Base-by-base conservation (phyloP, 148 eudicot genomes). In the Arctostaphylos glauca region DNA sequence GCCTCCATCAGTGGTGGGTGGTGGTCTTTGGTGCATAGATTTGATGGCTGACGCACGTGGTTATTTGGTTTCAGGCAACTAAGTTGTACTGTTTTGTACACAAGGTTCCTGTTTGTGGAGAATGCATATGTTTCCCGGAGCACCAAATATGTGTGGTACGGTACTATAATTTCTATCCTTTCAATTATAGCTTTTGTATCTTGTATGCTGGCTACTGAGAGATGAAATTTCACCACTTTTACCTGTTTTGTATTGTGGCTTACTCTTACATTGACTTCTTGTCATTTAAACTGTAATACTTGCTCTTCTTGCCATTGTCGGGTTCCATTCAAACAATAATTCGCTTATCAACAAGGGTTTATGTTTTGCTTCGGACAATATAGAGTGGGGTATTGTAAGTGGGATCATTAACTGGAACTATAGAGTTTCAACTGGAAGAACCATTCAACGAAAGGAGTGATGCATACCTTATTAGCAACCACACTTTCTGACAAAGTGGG, bases 61-160 rank as follows among this genome's bases (percentile, higher is more conserved):
- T 43, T 18, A 64, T 55, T 84, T 54, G 62, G 38, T 88, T 85
- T 71, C 92, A 96, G 99, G 99, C 99, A 9, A 96, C 99, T 15
- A 96, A 96, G 81, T 85, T 96, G 56, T 96, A 96, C 87, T 96
- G 99, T 77, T 96, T 96, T 79, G 99, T 96, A 86, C 98, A 96
- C 96, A 96, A 96, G 89, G 94, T 93, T 74, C 97, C 99, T 58
- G 97, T 96, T 81, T 96, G 99, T 78, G 99, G 99, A 88, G 98
- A 94, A 87, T 96, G 99, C 87, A 91, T 94, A 84, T 96, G 99
- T 91, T 93, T 93, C 86, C 92, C 97, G 3, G 99, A 96, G 87
- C 99, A 96, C 85, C 95, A 90, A 86, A 97, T 90, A n/a, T 94
- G 99, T 66, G 99, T 97, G 99, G 99, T 96, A 94, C 79, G 79